These are phyloP conservation scores for Diutina sp. DNA, from an alignment of 1,139 yeast genomes.

Conservation along the genomic window DNA sequence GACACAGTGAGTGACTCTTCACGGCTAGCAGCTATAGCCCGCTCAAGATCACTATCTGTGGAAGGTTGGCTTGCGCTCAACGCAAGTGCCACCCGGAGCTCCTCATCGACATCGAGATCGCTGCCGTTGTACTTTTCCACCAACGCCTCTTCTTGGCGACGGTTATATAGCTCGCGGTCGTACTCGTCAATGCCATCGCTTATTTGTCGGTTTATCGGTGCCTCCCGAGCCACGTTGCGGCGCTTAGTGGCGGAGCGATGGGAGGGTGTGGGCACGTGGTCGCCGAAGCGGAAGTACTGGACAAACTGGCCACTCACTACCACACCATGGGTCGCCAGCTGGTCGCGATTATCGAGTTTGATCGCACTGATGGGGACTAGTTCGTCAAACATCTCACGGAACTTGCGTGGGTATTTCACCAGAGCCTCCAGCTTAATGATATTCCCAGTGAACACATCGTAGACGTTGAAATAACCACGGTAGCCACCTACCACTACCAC, in stretches of 20 bases:
- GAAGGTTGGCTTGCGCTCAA: constrained; percentile 24
- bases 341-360: constrained; percentile 5
- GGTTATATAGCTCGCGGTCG: constrained; percentile 3
- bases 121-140: constrained; percentile 35
- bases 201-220: neutral
- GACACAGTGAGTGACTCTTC: neutral
- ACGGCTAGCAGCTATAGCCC: neutral
- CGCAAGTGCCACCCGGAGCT: constrained; percentile 39
- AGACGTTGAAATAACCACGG: constrained; percentile 49
- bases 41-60: neutral
- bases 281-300: constrained; percentile 56
- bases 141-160: constrained; percentile 11
- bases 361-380: constrained; percentile 20
- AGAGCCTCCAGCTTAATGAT: neutral
- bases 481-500: constrained; percentile 50
- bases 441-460: constrained; percentile 52
- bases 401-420: constrained; percentile 22
- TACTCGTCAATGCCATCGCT: constrained; percentile 1
- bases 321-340: constrained; percentile 22
- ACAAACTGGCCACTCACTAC: constrained; percentile 42
- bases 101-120: constrained; percentile 27
- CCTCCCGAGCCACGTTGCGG: neutral
- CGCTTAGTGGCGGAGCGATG: neutral
- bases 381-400: constrained; percentile 2
- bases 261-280: constrained; percentile 5